Evolutionary conservation across 306 rosid genomes (phyloP).

Genomic region (Pyrus communis): DNA sequence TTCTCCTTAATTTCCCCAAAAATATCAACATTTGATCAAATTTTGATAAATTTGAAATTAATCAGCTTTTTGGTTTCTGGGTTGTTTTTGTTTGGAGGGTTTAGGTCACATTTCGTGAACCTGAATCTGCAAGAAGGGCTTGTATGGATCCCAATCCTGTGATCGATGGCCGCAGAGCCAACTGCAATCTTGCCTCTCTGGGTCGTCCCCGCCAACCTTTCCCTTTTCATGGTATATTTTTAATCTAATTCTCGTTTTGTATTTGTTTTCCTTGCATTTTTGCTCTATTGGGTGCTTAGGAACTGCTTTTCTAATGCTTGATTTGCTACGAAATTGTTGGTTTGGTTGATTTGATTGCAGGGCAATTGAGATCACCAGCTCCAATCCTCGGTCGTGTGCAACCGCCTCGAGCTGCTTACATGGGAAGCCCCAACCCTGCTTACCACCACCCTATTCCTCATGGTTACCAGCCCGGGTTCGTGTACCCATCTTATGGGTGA

Average conservation of each 20-base stretch:
- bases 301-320: background rate
- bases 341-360: background rate
- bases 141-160: slow-evolving; percentile 56
- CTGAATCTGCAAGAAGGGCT: slow-evolving; percentile 60
- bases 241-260: background rate
- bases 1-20: background rate
- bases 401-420: slow-evolving; percentile 5
- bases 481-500: slow-evolving; percentile 22
- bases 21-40: background rate
- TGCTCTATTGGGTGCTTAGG: background rate
- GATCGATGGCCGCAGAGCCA: slow-evolving; percentile 76
- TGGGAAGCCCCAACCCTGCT: slow-evolving; percentile 8
- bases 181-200: slow-evolving; percentile 33
- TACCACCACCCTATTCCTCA: slow-evolving; percentile 18
- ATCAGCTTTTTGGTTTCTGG: background rate
- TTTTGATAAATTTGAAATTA: background rate
- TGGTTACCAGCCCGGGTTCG: slow-evolving; percentile 11
- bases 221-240: slow-evolving; percentile 1
- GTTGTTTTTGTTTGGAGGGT: background rate
- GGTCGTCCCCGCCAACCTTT: slow-evolving; percentile 17
- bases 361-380: slow-evolving; percentile 5
- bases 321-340: background rate
- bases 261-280: background rate
- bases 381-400: slow-evolving; percentile 12
- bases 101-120: slow-evolving; percentile 70